Evolutionary conservation across 2,329 filamentous ascomycete species (phyloP).

Genomic region (Sporothrix inflata): DNA sequence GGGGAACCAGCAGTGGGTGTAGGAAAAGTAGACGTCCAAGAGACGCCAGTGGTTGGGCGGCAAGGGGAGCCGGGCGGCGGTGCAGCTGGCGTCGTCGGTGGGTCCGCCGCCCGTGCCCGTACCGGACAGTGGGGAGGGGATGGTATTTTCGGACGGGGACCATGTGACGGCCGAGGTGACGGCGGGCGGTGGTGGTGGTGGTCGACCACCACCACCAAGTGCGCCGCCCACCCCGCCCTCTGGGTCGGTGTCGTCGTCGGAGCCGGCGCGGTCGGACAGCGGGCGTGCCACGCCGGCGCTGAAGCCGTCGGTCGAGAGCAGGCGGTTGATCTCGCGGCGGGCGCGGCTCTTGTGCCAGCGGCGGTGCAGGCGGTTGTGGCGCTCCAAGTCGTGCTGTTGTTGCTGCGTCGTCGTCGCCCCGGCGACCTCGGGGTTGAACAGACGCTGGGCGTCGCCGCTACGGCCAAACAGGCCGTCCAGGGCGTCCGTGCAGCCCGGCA

Average conservation of each 20-base stretch:
- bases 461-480: conserved; percentile 58
- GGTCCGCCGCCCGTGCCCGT: neutral
- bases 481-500: conserved; percentile 61
- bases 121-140: neutral
- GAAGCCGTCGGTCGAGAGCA: conserved; percentile 55
- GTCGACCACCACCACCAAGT: no score
- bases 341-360: conserved; percentile 66
- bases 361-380: conserved; percentile 60
- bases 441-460: conserved; percentile 38
- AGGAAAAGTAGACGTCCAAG: conserved; percentile 73
- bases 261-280: neutral
- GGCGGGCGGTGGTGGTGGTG: no score
- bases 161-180: conserved; percentile 36
- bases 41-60: conserved; percentile 62
- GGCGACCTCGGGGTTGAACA: conserved; percentile 20
- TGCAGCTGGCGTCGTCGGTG: neutral
- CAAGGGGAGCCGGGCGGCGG: conserved; percentile 39
- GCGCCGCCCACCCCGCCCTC: no score
- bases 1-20: conserved; percentile 77
- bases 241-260: conserved; percentile 1
- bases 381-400: conserved; percentile 42
- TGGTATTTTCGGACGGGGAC: conserved; percentile 42
- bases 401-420: neutral
- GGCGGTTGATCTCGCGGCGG: conserved; percentile 63
- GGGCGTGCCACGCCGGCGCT: conserved; percentile 27